Base-by-base conservation (phyloP, 2,329 filamentous ascomycete genomes). In the Claviceps africana region DNA sequence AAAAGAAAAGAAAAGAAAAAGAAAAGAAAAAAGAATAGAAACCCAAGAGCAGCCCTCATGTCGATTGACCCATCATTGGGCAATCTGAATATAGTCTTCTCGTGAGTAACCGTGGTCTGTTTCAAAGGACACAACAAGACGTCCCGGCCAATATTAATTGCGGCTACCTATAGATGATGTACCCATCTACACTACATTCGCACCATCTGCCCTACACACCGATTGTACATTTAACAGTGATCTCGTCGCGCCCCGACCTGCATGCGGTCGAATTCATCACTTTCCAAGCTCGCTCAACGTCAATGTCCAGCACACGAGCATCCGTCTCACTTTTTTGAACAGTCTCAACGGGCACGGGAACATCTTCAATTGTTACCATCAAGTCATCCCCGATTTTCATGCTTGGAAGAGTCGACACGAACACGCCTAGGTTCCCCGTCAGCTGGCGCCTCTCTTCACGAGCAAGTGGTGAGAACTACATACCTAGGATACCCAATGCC, bases 281-380 rank as follows among this genome's bases (percentile, higher is more conserved):
- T 46, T 77, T 76, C 89, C 89, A 97, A 1, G 91, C 91, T 31
- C 69, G 73, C 58, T 81, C 77, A 13, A 88, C 66, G 70, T 97
- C 87, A 52, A 97, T 77, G 58, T 88, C 82, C 33, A 97, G 66
- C 8, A 97, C 77, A 54, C 74, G 72, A 0, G 65, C 59, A 53
- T 79, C 70, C n/a, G 62, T 60, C 33, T 70, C 65, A 50, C 74
- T 80, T 47, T 83, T 69, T 31, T 68, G 72, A 1, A 93, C 85
- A 0, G 82, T 84, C 50, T 83, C 68, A 6, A 72, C 61, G 0
- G 88, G 85, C 3, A 96, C 76, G 0, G 85, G 77, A 53, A 78
- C 74, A 6, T 84, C 87, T 49, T 82, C 81, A 0, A 97, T 82
- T 21, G 83, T 81, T 7, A 86, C 79, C 67, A 95, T 80, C 59